Percentiles rank a stretch among this genome's conserved stretches.
These are phyloP conservation scores for Gymnopilus junonius DNA, from an alignment of 768 basidiomycete genomes.

Conservation along the genomic window DNA sequence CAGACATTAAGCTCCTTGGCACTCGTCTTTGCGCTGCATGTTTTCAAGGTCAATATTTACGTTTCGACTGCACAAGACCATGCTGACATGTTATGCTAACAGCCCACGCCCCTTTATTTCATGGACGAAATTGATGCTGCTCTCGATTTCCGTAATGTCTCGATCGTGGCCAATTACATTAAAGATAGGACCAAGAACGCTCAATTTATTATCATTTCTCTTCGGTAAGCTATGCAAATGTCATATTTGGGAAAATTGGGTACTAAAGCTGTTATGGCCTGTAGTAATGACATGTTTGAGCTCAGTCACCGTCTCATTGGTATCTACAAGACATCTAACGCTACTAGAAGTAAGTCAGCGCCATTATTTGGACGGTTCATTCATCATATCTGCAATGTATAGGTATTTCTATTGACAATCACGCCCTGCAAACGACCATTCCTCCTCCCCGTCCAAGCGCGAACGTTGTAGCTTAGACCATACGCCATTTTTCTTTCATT, in stretches of 20 bases:
- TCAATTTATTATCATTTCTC: slow-evolving; percentile 97
- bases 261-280: neutral
- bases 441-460: slow-evolving; percentile 18
- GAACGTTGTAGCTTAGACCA: slow-evolving; percentile 8
- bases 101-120: slow-evolving; percentile 97
- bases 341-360: slow-evolving; percentile 66
- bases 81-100: neutral
- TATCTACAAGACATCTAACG: slow-evolving; percentile 97
- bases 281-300: slow-evolving; percentile 97
- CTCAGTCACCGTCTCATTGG: slow-evolving; percentile 96
- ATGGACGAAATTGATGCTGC: slow-evolving; percentile 99
- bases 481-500: neutral
- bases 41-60: slow-evolving; percentile 76
- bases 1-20: slow-evolving; percentile 95
- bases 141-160: slow-evolving; percentile 97
- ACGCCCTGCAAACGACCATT: slow-evolving; percentile 45
- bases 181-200: slow-evolving; percentile 96
- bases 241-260: neutral
- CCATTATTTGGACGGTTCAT: neutral
- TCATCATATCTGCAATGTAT: slow-evolving; percentile 4
- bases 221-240: slow-evolving; percentile 59
- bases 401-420: slow-evolving; percentile 87
- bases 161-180: slow-evolving; percentile 98
- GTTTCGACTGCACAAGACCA: neutral
- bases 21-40: slow-evolving; percentile 94